A percentile compares a stretch with the other conserved stretches of the same genome.
Conservation (phyloP, 257 asterid genomes). For the Solanum stenotomum region DNA sequence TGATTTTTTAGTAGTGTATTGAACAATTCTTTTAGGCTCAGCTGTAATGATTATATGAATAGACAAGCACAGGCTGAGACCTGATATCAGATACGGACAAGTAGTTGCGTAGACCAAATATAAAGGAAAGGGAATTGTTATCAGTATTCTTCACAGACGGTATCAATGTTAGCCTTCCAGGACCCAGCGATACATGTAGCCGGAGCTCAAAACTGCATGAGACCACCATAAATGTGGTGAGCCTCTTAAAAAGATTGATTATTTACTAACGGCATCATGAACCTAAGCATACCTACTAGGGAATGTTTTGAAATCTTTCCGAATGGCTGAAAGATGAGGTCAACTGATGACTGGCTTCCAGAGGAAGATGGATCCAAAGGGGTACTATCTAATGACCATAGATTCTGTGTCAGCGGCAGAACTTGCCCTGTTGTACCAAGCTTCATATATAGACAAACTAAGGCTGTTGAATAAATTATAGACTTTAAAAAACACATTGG, state of each 20-base stretch:
- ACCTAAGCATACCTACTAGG: constrained; percentile 45
- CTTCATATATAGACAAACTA: constrained; percentile 8
- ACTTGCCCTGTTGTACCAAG: constrained; percentile 41
- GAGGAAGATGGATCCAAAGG: constrained; percentile 57
- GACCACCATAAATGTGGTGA: neutral
- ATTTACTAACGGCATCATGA: neutral
- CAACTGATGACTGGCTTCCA: constrained; percentile 46
- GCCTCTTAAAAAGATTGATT: neutral
- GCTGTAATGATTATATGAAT: neutral
- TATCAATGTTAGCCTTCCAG: constrained; percentile 52
- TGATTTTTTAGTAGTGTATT: too few species aligned
- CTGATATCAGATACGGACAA: constrained; percentile 70
- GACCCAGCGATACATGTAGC: constrained; percentile 47
- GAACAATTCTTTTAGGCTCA: neutral
- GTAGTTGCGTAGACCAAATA: constrained; percentile 54
- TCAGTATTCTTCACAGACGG: constrained; percentile 64
- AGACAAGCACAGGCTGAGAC: constrained; percentile 22
- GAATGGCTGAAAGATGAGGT: constrained; percentile 54
- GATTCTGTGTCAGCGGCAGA: constrained; percentile 57
- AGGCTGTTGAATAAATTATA: neutral
- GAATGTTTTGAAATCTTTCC: constrained; percentile 64
- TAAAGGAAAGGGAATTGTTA: constrained; percentile 56
- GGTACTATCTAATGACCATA: constrained; percentile 59
- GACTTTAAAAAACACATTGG: neutral
- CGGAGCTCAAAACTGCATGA: constrained; percentile 69